These are phyloP conservation scores for Primulina tabacum DNA, from an alignment of 257 asterid genomes.

Conservation along the genomic window DNA sequence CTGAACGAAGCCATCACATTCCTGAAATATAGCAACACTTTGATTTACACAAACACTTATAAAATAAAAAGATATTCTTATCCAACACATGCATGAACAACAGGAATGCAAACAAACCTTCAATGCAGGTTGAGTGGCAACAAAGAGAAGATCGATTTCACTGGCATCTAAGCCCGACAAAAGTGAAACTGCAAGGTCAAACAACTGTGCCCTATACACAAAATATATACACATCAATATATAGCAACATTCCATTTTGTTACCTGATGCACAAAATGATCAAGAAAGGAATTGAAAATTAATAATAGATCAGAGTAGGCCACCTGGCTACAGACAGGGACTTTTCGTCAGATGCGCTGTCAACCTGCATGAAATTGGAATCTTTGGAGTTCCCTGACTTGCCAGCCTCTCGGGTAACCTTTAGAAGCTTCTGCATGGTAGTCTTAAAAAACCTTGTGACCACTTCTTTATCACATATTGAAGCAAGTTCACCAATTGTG, in stretches of 20 bases:
- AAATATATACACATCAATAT: slow-evolving; percentile 9
- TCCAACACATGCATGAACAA: slow-evolving; percentile 14
- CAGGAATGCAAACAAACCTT: slow-evolving; percentile 44
- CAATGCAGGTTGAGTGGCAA: slow-evolving; percentile 54
- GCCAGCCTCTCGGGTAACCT: slow-evolving; percentile 52
- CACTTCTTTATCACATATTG: slow-evolving; percentile 62
- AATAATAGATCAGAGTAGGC: slow-evolving; percentile 12
- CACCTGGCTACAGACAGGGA: slow-evolving; percentile 59
- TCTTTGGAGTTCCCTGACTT: slow-evolving; percentile 37
- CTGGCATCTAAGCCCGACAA: slow-evolving; percentile 76
- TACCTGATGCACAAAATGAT: slow-evolving; percentile 11
- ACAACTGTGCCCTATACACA: slow-evolving; percentile 65
- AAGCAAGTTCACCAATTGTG: slow-evolving; percentile 71
- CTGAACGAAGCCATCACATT: slow-evolving; percentile 73
- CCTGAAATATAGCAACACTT: slow-evolving; percentile 45
- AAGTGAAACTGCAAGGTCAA: slow-evolving; percentile 79
- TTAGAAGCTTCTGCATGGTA: slow-evolving; percentile 64
- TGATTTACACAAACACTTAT: slow-evolving; percentile 16
- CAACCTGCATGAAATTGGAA: slow-evolving; percentile 70
- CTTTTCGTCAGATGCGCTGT: slow-evolving; percentile 38
- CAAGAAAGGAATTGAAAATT: slow-evolving; percentile 7
- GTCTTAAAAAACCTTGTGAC: slow-evolving; percentile 47
- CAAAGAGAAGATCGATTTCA: slow-evolving; percentile 60
- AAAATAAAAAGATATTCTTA: slow-evolving; percentile 1
- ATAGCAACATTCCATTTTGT: slow-evolving; percentile 4